Evolutionary conservation across 176 grass and related monocot genomes (phyloP).

Genomic region (Oryza coarctata): DNA sequence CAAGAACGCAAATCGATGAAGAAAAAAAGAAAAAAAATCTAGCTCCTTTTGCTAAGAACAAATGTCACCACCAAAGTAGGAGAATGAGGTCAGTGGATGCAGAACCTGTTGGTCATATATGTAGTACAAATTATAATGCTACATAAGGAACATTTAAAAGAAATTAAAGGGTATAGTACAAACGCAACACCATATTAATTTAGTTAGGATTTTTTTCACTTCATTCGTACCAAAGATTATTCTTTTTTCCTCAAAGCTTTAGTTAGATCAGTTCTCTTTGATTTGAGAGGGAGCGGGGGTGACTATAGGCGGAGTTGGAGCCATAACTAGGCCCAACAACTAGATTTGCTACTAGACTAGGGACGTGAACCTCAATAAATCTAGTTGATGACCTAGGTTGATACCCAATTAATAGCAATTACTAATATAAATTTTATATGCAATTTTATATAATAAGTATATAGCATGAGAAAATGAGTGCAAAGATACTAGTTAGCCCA

Average conservation of each 20-base stretch:
- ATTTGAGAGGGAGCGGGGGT: too few species aligned
- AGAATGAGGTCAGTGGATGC: background rate
- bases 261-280: too few species aligned
- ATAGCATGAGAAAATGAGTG: background rate
- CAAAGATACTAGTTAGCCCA: background rate
- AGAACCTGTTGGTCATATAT: background rate
- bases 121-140: background rate
- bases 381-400: background rate
- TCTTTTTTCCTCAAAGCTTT: too few species aligned
- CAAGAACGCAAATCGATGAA: background rate
- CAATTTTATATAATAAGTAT: background rate
- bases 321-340: background rate
- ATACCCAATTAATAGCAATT: background rate
- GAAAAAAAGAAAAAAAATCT: background rate
- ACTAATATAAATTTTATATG: background rate
- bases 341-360: background rate
- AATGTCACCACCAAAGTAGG: background rate
- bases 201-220: too few species aligned
- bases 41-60: background rate
- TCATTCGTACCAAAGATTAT: too few species aligned
- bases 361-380: background rate
- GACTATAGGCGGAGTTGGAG: too few species aligned
- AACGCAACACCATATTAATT: background rate
- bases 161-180: background rate
- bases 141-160: too few species aligned